Conservation (phyloP, 768 basidiomycete genomes). For the Trametes elegans region DNA sequence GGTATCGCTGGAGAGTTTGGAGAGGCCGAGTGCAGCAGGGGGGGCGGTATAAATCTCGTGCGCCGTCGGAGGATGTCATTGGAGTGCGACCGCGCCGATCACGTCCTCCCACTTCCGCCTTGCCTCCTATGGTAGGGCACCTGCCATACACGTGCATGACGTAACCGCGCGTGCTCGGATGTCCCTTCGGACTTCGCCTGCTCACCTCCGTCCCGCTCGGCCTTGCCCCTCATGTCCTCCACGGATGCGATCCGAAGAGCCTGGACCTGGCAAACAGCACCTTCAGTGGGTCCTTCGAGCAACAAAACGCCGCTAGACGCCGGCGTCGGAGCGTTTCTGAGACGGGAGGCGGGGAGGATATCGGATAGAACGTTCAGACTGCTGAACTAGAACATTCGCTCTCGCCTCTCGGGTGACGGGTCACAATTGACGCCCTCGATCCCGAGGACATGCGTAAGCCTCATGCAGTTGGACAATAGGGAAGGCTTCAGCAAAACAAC, state of each 20-base stretch:
- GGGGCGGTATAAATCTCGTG: not conserved
- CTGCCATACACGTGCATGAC: slow-evolving; percentile 12
- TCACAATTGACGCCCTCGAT: too few relatives aligned
- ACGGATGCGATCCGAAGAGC: slow-evolving; percentile 13
- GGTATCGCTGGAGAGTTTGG: not conserved
- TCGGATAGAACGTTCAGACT: too few relatives aligned
- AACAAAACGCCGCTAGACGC: too few relatives aligned
- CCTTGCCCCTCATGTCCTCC: slow-evolving; percentile 32
- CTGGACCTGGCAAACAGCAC: not conserved
- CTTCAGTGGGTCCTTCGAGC: not conserved
- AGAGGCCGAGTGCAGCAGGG: not conserved
- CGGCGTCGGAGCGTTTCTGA: too few relatives aligned
- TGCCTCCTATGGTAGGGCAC: slow-evolving; percentile 3
- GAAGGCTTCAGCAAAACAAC: too few relatives aligned
- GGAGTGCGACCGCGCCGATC: slow-evolving; percentile 12
- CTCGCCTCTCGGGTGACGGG: too few relatives aligned
- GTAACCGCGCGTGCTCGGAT: slow-evolving; percentile 20
- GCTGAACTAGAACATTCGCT: too few relatives aligned
- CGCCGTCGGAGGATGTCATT: slow-evolving; percentile 9
- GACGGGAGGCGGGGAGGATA: too few relatives aligned
- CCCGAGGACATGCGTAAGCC: too few relatives aligned
- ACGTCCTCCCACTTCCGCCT: not conserved
- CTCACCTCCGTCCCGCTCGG: slow-evolving; percentile 39
- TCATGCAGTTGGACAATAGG: too few relatives aligned
- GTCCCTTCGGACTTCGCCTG: slow-evolving; percentile 10